Percentiles rank a stretch among this genome's conserved stretches.
phyloP scores from a whole-genome alignment of 768 basidiomycete species.

The Mycena belliarum region DNA sequence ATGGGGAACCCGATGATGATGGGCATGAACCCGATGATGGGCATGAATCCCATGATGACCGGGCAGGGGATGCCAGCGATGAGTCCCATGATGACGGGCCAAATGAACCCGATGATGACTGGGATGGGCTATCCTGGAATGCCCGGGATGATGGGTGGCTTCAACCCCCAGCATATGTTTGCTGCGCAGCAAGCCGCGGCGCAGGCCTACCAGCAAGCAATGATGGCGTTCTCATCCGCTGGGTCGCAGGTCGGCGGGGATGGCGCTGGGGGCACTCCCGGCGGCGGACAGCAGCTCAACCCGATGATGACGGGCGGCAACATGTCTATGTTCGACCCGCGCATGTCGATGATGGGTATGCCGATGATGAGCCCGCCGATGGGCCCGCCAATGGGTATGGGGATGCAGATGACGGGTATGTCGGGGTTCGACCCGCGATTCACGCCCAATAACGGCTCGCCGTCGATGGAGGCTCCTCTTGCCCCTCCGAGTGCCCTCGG shows the following conservation, averaged over 20 bases:
- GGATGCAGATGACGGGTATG: slow-evolving; percentile 66
- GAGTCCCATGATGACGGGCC: slow-evolving; percentile 37
- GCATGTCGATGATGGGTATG: slow-evolving; percentile 80
- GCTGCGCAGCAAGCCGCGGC: slow-evolving; percentile 81
- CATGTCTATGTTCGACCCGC: slow-evolving; percentile 62
- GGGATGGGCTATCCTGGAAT: slow-evolving; percentile 60
- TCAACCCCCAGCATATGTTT: slow-evolving; percentile 79
- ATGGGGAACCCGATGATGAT: slow-evolving; percentile 73
- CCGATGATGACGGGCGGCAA: slow-evolving; percentile 64
- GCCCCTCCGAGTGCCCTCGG: slow-evolving; percentile 37
- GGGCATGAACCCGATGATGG: slow-evolving; percentile 52
- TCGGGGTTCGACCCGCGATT: slow-evolving; percentile 61
- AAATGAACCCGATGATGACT: slow-evolving; percentile 51
- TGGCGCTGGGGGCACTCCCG: slow-evolving; percentile 48
- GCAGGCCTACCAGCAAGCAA: slow-evolving; percentile 87
- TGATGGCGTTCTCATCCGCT: slow-evolving; percentile 78
- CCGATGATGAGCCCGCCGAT: slow-evolving; percentile 37
- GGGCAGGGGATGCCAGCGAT: slow-evolving; percentile 22
- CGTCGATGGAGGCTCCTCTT: slow-evolving; percentile 35
- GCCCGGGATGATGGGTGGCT: slow-evolving; percentile 61
- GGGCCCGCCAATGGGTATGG: slow-evolving; percentile 39
- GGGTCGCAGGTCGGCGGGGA: slow-evolving; percentile 72
- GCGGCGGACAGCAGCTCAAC: slow-evolving; percentile 41
- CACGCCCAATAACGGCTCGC: slow-evolving; percentile 37
- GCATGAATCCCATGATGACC: slow-evolving; percentile 44